Evolutionary conservation across 306 rosid genomes (phyloP), one percentile per base, ranked within the genome.

Genomic region (Trifolium repens): DNA sequence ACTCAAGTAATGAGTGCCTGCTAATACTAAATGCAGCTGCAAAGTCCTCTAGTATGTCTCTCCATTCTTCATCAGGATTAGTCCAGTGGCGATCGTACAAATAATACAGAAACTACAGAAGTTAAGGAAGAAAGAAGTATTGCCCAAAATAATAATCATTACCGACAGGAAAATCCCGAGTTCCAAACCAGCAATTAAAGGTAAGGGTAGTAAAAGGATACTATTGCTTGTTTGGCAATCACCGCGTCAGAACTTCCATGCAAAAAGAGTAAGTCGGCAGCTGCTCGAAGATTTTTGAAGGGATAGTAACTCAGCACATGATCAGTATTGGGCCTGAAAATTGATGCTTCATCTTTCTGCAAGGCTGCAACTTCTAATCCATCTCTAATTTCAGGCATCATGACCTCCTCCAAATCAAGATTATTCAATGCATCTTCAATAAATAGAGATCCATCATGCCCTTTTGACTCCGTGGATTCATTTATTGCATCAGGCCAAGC

Each of bases 211-310:
- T 67, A 79, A 69, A 82, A 92, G 97, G 99, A 96, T 96, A 92
- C 99, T 80, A 89, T 96, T 60, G 99, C 99, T 88, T 89, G 93
- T 86, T 92, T 96, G 37, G 99, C 96, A 80, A 90, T 84, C 77
- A 88, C 93, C 82, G 80, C 77, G 79, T 88, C 93, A 77, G 96
- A 92, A 86, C 96, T 86, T 80, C 96, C 98, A 78, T 53, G 81
- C 64, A 96, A 73, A 83, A 96, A 96, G 79, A 96, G 96, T 34
- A 90, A 76, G 81, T 96, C 97, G 62, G 89, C 93, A 80, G 99
- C 96, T 62, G 86, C 84, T 82, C 87, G 91, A 53, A 90, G 78
- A 85, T 72, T 90, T 83, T 83, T 91, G 82, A 96, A 96, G 27
- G 99, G 99, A 81, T 96, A 92, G 84, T 86, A 89, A 54, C 85